phyloP scores from a whole-genome alignment of 768 basidiomycete species.

The Termitomyces titanicus region DNA sequence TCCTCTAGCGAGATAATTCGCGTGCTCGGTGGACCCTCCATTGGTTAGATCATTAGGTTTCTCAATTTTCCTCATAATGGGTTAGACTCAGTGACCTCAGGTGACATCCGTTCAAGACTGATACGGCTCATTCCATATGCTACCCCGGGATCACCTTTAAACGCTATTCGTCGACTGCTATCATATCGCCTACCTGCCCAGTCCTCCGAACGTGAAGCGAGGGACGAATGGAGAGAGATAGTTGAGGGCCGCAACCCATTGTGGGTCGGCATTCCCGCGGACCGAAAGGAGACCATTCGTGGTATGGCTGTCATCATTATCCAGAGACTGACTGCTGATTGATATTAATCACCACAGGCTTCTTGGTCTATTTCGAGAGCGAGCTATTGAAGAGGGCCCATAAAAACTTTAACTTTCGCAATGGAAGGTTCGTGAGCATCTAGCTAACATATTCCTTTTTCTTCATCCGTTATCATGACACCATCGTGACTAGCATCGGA shows the following conservation, averaged over 20 bases:
- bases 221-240: slow-evolving; percentile 89
- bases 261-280: slow-evolving; percentile 85
- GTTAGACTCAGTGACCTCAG: slow-evolving; percentile 30
- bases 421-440: slow-evolving; percentile 60
- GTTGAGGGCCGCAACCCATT: slow-evolving; percentile 81
- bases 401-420: slow-evolving; percentile 91
- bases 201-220: slow-evolving; percentile 68
- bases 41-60: slow-evolving; percentile 43
- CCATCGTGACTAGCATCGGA: slow-evolving; percentile 53
- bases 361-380: slow-evolving; percentile 89
- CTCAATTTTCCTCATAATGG: neutral
- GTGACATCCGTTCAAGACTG: slow-evolving; percentile 86
- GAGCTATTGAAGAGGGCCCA: slow-evolving; percentile 86
- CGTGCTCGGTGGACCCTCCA: slow-evolving; percentile 82
- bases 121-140: slow-evolving; percentile 80
- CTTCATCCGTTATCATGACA: neutral
- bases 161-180: slow-evolving; percentile 73
- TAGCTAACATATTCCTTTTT: too few relatives aligned
- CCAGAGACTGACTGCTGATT: neutral
- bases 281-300: slow-evolving; percentile 88
- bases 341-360: slow-evolving; percentile 47
- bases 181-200: slow-evolving; percentile 73
- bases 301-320: slow-evolving; percentile 38
- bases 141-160: slow-evolving; percentile 55
- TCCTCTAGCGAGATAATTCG: slow-evolving; percentile 94